Evolutionary conservation across 163 green algal species (phyloP).

Genomic region (Chlorella variabilis): DNA sequence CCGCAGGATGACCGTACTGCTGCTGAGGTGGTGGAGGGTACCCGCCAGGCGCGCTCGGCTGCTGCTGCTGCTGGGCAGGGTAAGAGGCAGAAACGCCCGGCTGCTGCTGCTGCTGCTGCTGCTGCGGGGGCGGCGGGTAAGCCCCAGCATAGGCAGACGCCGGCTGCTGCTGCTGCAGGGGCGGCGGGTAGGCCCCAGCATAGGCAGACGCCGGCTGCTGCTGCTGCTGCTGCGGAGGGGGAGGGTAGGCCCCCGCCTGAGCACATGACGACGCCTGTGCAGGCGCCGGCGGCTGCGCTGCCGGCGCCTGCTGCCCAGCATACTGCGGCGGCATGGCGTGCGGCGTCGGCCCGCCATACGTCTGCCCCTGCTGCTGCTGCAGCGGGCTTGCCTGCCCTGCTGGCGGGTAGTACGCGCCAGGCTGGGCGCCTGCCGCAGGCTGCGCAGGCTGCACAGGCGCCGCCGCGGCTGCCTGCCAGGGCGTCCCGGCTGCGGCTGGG

Average conservation of each 20-base stretch:
- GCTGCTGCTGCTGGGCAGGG: constrained; percentile 4
- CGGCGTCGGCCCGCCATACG: background rate
- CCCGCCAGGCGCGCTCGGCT: too few species aligned
- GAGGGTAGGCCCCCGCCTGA: background rate
- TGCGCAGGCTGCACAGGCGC: background rate
- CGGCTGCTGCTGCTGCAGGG: background rate
- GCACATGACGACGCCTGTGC: too few species aligned
- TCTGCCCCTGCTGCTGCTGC: background rate
- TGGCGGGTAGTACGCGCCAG: too few species aligned
- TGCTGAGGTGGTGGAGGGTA: too few species aligned
- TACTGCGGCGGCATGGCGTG: background rate
- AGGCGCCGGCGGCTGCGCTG: too few species aligned
- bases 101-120: background rate
- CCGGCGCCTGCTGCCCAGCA: too few species aligned
- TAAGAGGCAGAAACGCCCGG: too few species aligned
- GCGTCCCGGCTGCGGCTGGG: background rate
- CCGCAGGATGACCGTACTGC: background rate
- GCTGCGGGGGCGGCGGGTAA: background rate
- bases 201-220: background rate
- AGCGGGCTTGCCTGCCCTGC: background rate
- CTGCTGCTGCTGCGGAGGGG: background rate
- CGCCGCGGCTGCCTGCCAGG: background rate
- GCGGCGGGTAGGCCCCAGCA: background rate
- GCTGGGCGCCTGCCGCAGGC: background rate
- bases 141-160: background rate